Evolutionary conservation across 805 yeast genomes (phyloP), one percentile per base, ranked within the genome.

Genomic region (Wickerhamiella bombiphila): DNA sequence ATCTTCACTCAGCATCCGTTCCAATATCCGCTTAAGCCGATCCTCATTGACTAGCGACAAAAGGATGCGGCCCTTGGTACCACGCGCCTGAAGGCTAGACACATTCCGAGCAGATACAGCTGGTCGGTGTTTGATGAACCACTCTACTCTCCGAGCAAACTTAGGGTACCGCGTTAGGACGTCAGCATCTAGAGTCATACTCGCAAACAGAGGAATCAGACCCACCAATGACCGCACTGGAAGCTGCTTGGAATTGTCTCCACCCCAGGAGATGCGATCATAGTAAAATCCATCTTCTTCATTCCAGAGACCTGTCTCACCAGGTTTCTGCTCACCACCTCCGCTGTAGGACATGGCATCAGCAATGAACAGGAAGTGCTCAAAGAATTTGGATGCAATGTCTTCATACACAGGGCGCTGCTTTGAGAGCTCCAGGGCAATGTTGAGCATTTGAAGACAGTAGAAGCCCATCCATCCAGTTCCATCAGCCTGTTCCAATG

Each of bases 381-480:
- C 95, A 59, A 85, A 83, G 58, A 85, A 85, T 61, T 85, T 86
- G 38, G 93, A 78, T 3, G 95, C 95, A 57, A 83, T 80, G 56
- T 83, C 91, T 60, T 85, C 94, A 60, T 86, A 86, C 15, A 80
- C 91, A 0, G 80, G 75, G 46, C 82, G 74, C 34, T 76, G 73
- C 55, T 80, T 82, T 16, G 95, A 88, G 50, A 85, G 69, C 58
- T 86, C 95, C 44, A 85, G 67, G 0, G 95, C 86, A 54, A 86
- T 86, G 57, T 82, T 85, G 59, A 86, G 69, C 95, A 85, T 83
- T 54, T 80, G 86, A 51, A 86, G 65, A 22, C 80, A 72, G 61
- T 78, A 85, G 63, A 88, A 85, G 0, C 94, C 95, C 91, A 85
- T 81, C 96, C 96, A 85, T 21, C 95, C 95, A 8, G 96, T 86